Evolutionary conservation across 2,329 filamentous ascomycete genomes (phyloP).

Genomic region (Claviceps maximensis): DNA sequence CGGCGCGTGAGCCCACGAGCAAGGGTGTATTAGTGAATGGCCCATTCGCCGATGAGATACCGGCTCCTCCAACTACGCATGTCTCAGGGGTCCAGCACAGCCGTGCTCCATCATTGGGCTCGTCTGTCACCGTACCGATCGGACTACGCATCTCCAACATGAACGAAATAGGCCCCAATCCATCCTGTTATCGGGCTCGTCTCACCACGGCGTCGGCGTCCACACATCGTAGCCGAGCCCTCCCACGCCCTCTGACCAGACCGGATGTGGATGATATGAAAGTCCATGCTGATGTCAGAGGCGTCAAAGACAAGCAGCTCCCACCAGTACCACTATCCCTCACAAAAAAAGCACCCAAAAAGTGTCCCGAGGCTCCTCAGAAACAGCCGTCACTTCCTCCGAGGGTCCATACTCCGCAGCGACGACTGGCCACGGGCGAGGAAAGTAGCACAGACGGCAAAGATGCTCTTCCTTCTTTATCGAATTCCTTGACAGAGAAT

Average conservation of each 20-base stretch:
- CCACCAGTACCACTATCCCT: slow-evolving; percentile 22
- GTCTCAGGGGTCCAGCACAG: slow-evolving; percentile 21
- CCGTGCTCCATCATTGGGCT: slow-evolving; percentile 48
- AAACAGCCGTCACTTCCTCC: slow-evolving; percentile 33
- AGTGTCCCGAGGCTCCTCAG: not conserved
- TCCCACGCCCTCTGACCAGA: not conserved
- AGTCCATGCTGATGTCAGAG: not conserved
- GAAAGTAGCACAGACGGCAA: not conserved
- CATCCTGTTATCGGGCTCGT: slow-evolving; percentile 7
- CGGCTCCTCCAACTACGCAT: slow-evolving; percentile 32
- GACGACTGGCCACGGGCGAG: not conserved
- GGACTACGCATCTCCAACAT: slow-evolving; percentile 53
- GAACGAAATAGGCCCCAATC: slow-evolving; percentile 30
- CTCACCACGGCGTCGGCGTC: not conserved
- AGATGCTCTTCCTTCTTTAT: not conserved
- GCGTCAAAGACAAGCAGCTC: slow-evolving; percentile 8
- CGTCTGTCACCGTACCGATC: slow-evolving; percentile 58
- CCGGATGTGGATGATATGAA: not conserved
- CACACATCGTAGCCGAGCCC: not conserved
- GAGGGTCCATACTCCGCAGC: slow-evolving; percentile 35
- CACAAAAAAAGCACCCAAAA: slow-evolving; percentile 6
- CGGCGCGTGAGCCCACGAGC: slow-evolving; percentile 3
- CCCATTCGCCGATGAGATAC: slow-evolving; percentile 8
- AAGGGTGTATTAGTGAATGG: no score
- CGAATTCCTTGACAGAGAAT: not conserved